Percentiles rank a stretch among this genome's conserved stretches.
These are phyloP conservation scores for Cetraspora pellucida DNA, from an alignment of 192 early-diverging fungal genomes.

Conservation along the genomic window DNA sequence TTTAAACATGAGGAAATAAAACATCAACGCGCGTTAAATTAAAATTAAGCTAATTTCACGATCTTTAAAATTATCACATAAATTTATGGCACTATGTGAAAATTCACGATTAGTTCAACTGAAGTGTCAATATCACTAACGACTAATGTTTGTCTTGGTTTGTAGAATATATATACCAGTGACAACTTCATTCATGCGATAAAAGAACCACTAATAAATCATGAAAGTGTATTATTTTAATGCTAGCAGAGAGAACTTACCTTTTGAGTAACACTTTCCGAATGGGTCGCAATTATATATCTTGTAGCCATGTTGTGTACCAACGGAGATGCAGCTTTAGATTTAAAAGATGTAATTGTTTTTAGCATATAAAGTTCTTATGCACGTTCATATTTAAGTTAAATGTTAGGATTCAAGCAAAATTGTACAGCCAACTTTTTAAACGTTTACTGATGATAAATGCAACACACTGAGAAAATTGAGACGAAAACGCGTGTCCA, in stretches of 20 bases:
- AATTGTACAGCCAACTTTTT: not conserved
- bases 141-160: no score
- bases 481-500: not conserved
- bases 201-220: no score
- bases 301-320: constrained; percentile 81
- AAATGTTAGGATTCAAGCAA: not conserved
- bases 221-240: not conserved
- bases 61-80: not conserved
- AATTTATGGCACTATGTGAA: no score
- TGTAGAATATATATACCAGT: no score
- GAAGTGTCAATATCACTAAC: no score
- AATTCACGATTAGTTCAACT: no score
- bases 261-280: constrained; percentile 88
- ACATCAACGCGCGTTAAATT: constrained; percentile 1
- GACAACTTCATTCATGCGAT: no score
- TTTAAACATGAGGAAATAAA: not conserved
- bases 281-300: constrained; percentile 99
- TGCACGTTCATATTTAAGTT: not conserved
- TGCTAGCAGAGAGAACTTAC: constrained; percentile 45
- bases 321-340: constrained; percentile 85
- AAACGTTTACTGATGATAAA: not conserved
- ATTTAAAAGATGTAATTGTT: not conserved
- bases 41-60: not conserved
- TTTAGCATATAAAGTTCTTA: constrained; percentile 10
- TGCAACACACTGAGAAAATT: not conserved